A percentile compares a stretch with the other conserved stretches of the same genome.
phyloP scores from a whole-genome alignment of 805 yeast genomes.

The Kazachstania kunashirensis region DNA sequence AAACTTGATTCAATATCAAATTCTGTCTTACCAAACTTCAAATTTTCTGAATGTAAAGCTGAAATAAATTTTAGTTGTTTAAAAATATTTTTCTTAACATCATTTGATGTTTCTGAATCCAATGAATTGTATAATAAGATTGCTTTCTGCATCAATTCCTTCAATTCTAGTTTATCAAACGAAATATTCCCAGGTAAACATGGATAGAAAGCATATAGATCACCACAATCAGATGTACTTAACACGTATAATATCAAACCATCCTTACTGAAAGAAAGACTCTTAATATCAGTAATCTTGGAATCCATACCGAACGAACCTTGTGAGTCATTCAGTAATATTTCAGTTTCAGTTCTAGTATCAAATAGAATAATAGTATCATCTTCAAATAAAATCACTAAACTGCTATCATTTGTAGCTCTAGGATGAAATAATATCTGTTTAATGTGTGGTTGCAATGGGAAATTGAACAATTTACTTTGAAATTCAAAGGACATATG shows the following conservation, averaged over 20 bases:
- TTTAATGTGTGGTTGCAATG: constrained; percentile 18
- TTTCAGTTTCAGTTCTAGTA: constrained; percentile 1
- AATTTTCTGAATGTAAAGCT: constrained; percentile 24
- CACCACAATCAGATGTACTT: constrained; percentile 40
- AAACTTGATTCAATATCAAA: constrained; percentile 16
- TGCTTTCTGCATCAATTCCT: constrained; percentile 21
- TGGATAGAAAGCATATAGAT: constrained; percentile 54
- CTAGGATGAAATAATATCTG: constrained; percentile 40
- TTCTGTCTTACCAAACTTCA: constrained; percentile 2
- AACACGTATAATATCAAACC: constrained; percentile 44
- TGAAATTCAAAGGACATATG: constrained; percentile 2
- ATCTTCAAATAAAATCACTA: constrained; percentile 20
- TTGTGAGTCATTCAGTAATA: constrained; percentile 6
- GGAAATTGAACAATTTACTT: constrained; percentile 1
- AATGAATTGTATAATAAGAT: constrained; percentile 19
- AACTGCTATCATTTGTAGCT: constrained; percentile 13
- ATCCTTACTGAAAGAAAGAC: constrained; percentile 30
- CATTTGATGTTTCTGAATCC: constrained; percentile 9
- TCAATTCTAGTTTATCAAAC: constrained; percentile 22
- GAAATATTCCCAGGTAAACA: constrained; percentile 37
- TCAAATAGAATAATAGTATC: constrained; percentile 21
- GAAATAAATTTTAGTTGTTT: constrained; percentile 33
- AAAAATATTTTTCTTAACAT: constrained; percentile 19
- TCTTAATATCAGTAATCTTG: constrained; percentile 14
- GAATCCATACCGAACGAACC: constrained; percentile 17